Evolutionary conservation across 2,329 filamentous ascomycete species (phyloP), one percentile per base, ranked within the genome.

Genomic region (Arthrobotrys entomopaga): DNA sequence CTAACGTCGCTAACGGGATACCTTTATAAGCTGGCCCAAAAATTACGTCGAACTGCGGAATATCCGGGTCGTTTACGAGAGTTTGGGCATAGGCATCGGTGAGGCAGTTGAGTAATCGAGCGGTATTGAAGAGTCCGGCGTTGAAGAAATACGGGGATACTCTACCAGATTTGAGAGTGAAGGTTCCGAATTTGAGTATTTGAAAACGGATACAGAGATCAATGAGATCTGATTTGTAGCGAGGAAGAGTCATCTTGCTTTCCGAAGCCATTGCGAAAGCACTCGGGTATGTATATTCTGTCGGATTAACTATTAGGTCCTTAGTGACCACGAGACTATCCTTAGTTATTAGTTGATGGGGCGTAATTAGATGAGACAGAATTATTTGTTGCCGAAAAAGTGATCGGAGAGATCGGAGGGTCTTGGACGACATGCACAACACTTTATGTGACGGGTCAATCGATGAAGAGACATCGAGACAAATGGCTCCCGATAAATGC

Each of bases 131-230:
- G 79, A 91, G 88, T 73, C 93, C 93, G 53, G 93, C 93, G 82
- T 97, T 97, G 88, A 98, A 96, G 86, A 98, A 98, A 86, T 98
- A 98, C 48, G 95, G 95, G 11, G 93, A 97, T 79, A 85, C 86
- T 80, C 94, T 91, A 83, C 92, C 91, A 63, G 93, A 97, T 84
- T 99, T 99, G 80, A 99, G 88, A 79, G 90, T 91, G 84, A 92
- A 95, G 81, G 86, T 88, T 82, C 92, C 92, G 81, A 95, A 95
- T 80, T 89, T 91, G 78, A 95, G 87, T 79, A 91, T 89, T 76
- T 87, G 86, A 79, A 89, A 88, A 20, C 84, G 82, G 77, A 93
- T 86, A 80, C 90, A 87, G 69, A 90, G 86, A 80, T 87, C 82
- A 78, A 95, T 86, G 81, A 96, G 92, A 73, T 86, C 85, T 77